Percentiles rank a stretch among this genome's conserved stretches.
phyloP scores from a whole-genome alignment of 495 filamentous ascomycete genomes.

The Glonium stellatum region DNA sequence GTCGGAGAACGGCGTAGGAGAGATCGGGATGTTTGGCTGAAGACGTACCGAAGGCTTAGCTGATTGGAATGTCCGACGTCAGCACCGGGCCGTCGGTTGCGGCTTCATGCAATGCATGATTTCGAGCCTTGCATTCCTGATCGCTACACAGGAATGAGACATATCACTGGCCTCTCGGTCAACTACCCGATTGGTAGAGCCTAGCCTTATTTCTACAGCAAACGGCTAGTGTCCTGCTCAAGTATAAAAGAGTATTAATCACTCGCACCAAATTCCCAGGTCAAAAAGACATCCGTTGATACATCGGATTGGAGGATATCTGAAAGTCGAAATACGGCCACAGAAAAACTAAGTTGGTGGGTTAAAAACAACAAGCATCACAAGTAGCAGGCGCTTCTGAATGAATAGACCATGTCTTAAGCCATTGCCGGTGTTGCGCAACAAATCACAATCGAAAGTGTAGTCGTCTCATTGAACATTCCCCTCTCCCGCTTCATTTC shows the following conservation, averaged over 20 bases:
- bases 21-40: too few relatives aligned
- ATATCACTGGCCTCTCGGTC: too few relatives aligned
- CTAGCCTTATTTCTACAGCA: too few relatives aligned
- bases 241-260: not conserved
- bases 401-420: constrained; percentile 20
- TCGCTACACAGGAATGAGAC: too few relatives aligned
- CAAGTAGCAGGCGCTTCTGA: constrained; percentile 16
- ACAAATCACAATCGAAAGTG: not conserved
- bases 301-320: constrained; percentile 28
- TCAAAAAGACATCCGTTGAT: constrained; percentile 8
- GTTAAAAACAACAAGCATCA: constrained; percentile 1
- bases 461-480: constrained; percentile 9
- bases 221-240: too few relatives aligned
- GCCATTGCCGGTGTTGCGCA: constrained; percentile 1
- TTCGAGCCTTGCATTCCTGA: too few relatives aligned
- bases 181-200: too few relatives aligned
- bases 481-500: constrained; percentile 58
- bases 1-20: too few relatives aligned
- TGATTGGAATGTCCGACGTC: too few relatives aligned
- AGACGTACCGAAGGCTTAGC: too few relatives aligned
- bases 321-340: constrained; percentile 12
- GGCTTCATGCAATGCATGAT: too few relatives aligned
- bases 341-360: constrained; percentile 9
- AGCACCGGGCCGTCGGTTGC: too few relatives aligned
- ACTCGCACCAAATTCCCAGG: not conserved